phyloP scores from a whole-genome alignment of 345 rosid genomes.

The Heritiera fomes region DNA sequence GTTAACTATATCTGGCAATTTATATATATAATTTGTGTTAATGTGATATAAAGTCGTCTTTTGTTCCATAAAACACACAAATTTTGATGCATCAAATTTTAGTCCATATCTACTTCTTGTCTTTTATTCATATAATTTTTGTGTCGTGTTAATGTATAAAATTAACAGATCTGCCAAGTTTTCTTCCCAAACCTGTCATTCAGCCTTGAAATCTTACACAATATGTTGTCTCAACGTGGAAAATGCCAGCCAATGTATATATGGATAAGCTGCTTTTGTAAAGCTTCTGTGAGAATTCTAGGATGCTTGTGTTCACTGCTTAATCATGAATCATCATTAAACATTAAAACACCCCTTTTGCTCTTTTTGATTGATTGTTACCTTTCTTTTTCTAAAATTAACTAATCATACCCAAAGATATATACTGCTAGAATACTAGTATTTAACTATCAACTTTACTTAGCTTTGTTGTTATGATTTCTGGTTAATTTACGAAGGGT shows the following conservation, averaged over 20 bases:
- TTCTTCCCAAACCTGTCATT: background rate
- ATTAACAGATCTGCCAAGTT: background rate
- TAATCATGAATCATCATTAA: slow-evolving; percentile 22
- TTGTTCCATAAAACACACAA: no score
- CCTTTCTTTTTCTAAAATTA: background rate
- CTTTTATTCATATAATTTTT: no score
- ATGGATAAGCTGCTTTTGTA: slow-evolving; percentile 23
- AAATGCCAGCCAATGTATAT: background rate
- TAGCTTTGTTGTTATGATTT: background rate
- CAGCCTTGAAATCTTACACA: background rate
- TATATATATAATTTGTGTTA: no score
- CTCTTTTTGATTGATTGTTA: background rate
- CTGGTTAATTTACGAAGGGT: background rate
- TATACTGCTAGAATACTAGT: background rate
- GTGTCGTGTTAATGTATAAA: no score
- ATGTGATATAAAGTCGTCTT: no score
- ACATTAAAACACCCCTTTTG: background rate
- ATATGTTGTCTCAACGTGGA: slow-evolving; percentile 14
- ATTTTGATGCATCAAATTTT: no score
- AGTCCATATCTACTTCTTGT: no score
- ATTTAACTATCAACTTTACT: background rate
- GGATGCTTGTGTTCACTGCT: background rate
- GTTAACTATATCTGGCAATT: no score
- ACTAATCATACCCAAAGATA: background rate
- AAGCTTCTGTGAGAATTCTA: background rate